These are phyloP conservation scores for Alternaria solani DNA, from an alignment of 2,329 filamentous ascomycete species.

Conservation along the genomic window DNA sequence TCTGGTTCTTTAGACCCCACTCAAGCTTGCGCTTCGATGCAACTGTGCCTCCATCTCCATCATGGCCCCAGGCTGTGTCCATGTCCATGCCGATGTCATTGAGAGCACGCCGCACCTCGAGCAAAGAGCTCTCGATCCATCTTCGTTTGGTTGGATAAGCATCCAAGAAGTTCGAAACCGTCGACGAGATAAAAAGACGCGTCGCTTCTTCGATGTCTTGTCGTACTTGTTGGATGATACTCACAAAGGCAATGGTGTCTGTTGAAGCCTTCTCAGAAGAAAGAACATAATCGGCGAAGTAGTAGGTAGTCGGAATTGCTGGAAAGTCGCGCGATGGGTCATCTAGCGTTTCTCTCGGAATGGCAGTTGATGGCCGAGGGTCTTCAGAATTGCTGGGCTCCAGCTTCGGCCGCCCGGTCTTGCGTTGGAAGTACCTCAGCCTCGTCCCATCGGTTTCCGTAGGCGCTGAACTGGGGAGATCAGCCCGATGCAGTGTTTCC, in stretches of 20 bases:
- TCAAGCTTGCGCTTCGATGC: conserved; percentile 40
- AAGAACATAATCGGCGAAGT: conserved; percentile 39
- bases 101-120: conserved; percentile 33
- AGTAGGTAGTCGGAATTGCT: conserved; percentile 36
- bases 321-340: conserved; percentile 23
- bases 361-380: conserved; percentile 11
- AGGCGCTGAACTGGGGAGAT: conserved; percentile 3
- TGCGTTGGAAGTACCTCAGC: conserved; percentile 26
- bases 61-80: conserved; percentile 30
- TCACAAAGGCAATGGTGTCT: conserved; percentile 35
- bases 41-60: conserved; percentile 31
- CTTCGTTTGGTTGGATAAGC: conserved; percentile 31
- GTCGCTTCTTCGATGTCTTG: conserved; percentile 39
- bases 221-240: conserved; percentile 38
- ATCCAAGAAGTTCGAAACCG: conserved; percentile 32
- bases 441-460: conserved; percentile 10
- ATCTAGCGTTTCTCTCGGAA: conserved; percentile 12
- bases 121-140: conserved; percentile 37
- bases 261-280: conserved; percentile 31
- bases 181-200: conserved; percentile 33
- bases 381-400: conserved; percentile 12
- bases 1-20: conserved; percentile 41
- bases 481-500: conserved; percentile 23
- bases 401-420: conserved; percentile 15
- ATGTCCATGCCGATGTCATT: conserved; percentile 44